Conservation (phyloP, 2,329 filamentous ascomycete genomes). For the Fusarium brachygibbosum region DNA sequence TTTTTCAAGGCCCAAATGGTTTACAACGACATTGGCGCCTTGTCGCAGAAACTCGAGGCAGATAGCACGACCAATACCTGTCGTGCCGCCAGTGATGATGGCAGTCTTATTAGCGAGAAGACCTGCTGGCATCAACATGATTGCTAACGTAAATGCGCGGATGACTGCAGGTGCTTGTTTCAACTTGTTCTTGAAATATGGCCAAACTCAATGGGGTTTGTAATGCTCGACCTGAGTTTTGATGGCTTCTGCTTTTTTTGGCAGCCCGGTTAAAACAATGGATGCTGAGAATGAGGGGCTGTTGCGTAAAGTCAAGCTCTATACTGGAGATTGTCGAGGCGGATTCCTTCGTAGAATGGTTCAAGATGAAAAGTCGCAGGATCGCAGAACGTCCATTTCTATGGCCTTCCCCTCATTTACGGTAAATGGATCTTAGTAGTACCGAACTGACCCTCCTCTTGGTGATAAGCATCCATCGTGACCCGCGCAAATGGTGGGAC, state of each 20-base stretch:
- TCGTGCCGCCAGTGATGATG: constrained; percentile 88
- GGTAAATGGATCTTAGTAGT: constrained; percentile 40
- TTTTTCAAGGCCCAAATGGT: constrained; percentile 75
- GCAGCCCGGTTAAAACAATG: background rate
- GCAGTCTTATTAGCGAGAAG: constrained; percentile 82
- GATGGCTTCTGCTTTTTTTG: background rate
- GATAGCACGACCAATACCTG: constrained; percentile 89
- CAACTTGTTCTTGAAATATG: background rate
- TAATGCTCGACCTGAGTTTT: background rate
- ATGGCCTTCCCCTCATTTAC: constrained; percentile 30
- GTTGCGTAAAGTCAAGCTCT: constrained; percentile 11
- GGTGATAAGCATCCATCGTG: constrained; percentile 34
- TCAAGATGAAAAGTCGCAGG: constrained; percentile 1
- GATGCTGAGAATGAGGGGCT: constrained; percentile 7
- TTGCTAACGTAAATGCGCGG: constrained; percentile 5
- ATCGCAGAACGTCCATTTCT: background rate
- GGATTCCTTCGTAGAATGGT: background rate
- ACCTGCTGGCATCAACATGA: constrained; percentile 60
- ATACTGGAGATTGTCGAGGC: background rate
- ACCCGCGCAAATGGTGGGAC: constrained; percentile 40
- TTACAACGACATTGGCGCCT: constrained; percentile 83
- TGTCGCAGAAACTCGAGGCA: constrained; percentile 82
- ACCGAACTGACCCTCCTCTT: constrained; percentile 35
- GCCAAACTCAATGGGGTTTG: background rate
- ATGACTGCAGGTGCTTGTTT: background rate